phyloP scores from a whole-genome alignment of 2,329 filamentous ascomycete genomes.

The Beauveria australis region DNA sequence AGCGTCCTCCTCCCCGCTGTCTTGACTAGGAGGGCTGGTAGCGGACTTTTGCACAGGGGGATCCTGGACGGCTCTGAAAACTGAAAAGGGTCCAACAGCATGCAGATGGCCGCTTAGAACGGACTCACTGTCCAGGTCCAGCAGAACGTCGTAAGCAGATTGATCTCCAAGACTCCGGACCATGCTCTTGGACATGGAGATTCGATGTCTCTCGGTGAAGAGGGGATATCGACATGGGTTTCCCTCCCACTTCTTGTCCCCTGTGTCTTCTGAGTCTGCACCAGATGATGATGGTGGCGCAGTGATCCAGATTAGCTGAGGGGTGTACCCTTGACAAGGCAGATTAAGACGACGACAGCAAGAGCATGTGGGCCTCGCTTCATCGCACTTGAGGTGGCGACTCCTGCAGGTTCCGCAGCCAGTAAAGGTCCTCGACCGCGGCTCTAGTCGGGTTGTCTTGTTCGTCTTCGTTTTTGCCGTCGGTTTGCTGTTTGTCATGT shows the following conservation, averaged over 20 bases:
- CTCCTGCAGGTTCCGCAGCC: conserved; percentile 26
- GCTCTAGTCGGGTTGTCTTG: neutral
- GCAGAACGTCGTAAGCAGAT: conserved; percentile 17
- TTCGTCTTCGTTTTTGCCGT: neutral
- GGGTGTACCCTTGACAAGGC: conserved; percentile 31
- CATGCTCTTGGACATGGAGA: conserved; percentile 26
- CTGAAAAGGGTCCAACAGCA: conserved; percentile 13
- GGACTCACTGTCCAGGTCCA: conserved; percentile 17
- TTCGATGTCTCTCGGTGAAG: conserved; percentile 29
- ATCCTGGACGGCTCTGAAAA: conserved; percentile 8
- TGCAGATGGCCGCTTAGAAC: neutral
- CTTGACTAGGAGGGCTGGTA: too few species aligned
- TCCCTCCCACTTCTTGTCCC: conserved; percentile 11
- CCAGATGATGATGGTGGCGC: conserved; percentile 11
- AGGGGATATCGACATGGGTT: conserved; percentile 32
- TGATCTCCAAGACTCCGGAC: conserved; percentile 22
- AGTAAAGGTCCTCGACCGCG: conserved; percentile 20
- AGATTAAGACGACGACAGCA: conserved; percentile 28
- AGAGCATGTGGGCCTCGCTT: conserved; percentile 30
- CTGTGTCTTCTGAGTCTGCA: conserved; percentile 16
- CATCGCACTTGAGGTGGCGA: conserved; percentile 38
- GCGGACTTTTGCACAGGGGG: neutral
- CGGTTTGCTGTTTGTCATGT: neutral
- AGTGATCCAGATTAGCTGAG: conserved; percentile 23
- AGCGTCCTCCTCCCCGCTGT: neutral